Evolutionary conservation across 2,329 filamentous ascomycete species (phyloP).

Genomic region (Exophiala sp.): DNA sequence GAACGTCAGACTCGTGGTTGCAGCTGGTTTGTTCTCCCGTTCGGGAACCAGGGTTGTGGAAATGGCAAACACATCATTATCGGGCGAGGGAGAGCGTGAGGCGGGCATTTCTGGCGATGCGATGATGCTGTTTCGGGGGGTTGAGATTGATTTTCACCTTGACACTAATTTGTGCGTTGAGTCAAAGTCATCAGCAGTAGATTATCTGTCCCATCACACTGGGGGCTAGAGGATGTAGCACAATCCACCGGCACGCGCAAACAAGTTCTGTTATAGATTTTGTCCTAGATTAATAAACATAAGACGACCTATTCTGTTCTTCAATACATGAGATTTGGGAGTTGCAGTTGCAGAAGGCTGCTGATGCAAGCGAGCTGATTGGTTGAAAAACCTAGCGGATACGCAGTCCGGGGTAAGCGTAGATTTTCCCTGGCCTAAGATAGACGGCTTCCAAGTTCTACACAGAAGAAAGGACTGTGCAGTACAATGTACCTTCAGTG

Average conservation of each 20-base stretch:
- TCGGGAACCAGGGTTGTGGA: conserved; percentile 53
- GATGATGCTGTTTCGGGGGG: not conserved
- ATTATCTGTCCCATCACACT: not conserved
- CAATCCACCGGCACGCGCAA: too few species aligned
- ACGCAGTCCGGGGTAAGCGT: conserved; percentile 15
- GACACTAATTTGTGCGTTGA: not conserved
- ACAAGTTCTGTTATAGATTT: too few species aligned
- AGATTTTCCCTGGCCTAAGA: not conserved
- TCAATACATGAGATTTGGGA: not conserved
- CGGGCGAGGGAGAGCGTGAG: conserved; percentile 28
- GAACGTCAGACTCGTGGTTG: conserved; percentile 55
- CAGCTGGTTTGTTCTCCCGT: conserved; percentile 48
- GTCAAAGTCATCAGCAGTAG: not conserved
- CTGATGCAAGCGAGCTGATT: conserved; percentile 7
- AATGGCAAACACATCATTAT: conserved; percentile 38
- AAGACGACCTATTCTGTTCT: not conserved
- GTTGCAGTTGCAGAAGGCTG: not conserved
- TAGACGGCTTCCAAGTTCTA: not conserved
- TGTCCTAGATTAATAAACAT: too few species aligned
- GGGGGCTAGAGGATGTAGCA: too few species aligned
- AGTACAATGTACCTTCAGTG: too few species aligned
- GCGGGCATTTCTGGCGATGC: conserved; percentile 9
- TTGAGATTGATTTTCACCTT: not conserved
- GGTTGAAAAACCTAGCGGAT: conserved; percentile 8
- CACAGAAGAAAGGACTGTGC: too few species aligned